These are phyloP conservation scores for Ceratorhiza oryzae-sativae DNA, from an alignment of 1,284 basidiomycete species.

Conservation along the genomic window DNA sequence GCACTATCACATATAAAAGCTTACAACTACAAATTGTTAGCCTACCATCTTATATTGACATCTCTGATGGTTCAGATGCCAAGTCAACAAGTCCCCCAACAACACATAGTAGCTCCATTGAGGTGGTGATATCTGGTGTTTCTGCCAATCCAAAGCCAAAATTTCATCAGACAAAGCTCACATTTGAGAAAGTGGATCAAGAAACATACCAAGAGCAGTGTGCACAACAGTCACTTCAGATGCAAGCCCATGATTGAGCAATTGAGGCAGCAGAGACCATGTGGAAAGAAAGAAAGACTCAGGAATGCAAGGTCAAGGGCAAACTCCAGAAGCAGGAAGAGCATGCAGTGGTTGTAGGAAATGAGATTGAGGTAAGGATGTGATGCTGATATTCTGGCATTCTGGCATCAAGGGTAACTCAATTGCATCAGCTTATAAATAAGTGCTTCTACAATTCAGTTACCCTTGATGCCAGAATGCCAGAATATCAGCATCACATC, in stretches of 20 bases:
- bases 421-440: too few relatives aligned
- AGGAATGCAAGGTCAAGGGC: not conserved
- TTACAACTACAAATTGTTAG: not conserved
- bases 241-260: not conserved
- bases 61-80: not conserved
- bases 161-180: constrained; percentile 1
- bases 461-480: too few relatives aligned
- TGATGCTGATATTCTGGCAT: too few relatives aligned
- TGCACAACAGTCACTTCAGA: not conserved
- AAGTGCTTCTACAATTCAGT: too few relatives aligned
- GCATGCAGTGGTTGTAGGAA: not conserved
- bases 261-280: not conserved
- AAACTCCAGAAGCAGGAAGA: not conserved
- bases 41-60: not conserved
- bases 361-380: not conserved
- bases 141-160: not conserved
- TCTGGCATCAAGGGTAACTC: too few relatives aligned
- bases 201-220: not conserved
- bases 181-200: not conserved
- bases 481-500: too few relatives aligned
- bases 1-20: not conserved
- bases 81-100: not conserved
- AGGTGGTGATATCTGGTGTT: not conserved
- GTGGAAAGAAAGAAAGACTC: not conserved
- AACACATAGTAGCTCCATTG: not conserved